Base-by-base conservation (phyloP, 352 stramenopile genomes). In the Pythium guiyangense region DNA sequence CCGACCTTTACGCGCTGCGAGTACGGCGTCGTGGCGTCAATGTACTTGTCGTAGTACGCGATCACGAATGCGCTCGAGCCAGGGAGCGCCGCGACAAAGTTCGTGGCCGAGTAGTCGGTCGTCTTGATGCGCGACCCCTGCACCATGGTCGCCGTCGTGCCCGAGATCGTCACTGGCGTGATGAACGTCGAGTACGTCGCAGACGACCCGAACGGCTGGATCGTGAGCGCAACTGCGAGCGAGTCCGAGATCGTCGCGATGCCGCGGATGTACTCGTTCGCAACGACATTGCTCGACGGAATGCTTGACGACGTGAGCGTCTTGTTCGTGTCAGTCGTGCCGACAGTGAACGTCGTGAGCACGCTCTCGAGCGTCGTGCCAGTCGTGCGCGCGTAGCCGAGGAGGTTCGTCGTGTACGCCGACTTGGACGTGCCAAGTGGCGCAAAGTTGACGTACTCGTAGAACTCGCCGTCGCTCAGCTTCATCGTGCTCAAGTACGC, bases 211-310 rank as follows among this genome's bases (percentile, higher is more conserved):
- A 48, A 56, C 15, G 49, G 47, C 20, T 49, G 58, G 6, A 55
- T 49, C 0, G 59, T 73, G 11, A 91, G 25, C 0, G 74, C 63
- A 4, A 82, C 60, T 8, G 81, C 70, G 6, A 60, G 46, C 20
- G 71, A 71, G 64, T 87, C 77, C 0, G 74, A 86, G 50, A 91
- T 71, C 22, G 75, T 84, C 8, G 70, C 77, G 22, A 88, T 48
- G 4, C 77, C 80, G 18, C 70, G 77, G 42, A 88, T 66, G n/a
- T 59, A 54, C 27, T 65, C 49, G 26, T 34, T 40, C 0, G 54
- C 25, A 22, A 72, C 17, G 11, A 80, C 71, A 47, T 65, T 72
- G n/a, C 40, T 50, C 10, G 52, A 44, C 8, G 52, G 37, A 17
- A 68, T 52, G 2, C 29, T 20, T 0, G 22, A 60, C 4, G 69